Evolutionary conservation across 257 asterid genomes (phyloP).

Genomic region (Ehretia macrophylla): DNA sequence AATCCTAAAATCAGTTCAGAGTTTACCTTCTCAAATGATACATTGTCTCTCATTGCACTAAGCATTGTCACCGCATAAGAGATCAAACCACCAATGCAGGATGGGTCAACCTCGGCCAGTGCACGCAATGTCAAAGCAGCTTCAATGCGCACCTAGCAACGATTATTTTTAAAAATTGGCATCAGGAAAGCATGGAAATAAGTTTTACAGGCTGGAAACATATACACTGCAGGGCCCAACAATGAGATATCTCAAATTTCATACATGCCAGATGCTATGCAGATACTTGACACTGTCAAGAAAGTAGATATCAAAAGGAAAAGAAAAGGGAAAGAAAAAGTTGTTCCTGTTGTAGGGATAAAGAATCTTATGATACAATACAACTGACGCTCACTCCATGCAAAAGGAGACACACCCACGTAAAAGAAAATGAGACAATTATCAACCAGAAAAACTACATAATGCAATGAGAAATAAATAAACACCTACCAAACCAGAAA

Average conservation of each 20-base stretch:
- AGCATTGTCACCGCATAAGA: conserved; percentile 95
- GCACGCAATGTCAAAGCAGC: conserved; percentile 94
- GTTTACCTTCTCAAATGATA: conserved; percentile 80
- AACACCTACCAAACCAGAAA: background rate
- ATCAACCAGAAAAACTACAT: background rate
- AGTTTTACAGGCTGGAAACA: background rate
- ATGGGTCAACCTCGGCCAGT: conserved; percentile 94
- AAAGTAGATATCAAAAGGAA: too few relatives aligned
- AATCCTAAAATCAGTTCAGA: conserved; percentile 1
- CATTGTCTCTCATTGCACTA: conserved; percentile 74
- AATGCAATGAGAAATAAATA: background rate
- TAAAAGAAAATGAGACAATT: background rate
- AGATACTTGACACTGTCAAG: too few relatives aligned
- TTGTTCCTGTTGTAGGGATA: too few relatives aligned
- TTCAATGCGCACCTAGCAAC: conserved; percentile 86
- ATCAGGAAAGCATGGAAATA: conserved; percentile 18
- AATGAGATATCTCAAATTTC: too few relatives aligned
- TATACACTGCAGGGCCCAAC: too few relatives aligned
- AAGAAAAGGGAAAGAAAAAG: too few relatives aligned
- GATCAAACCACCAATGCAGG: conserved; percentile 92
- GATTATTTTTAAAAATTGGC: conserved; percentile 9
- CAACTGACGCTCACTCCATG: too few relatives aligned
- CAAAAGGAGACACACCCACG: too few relatives aligned
- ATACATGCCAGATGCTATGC: too few relatives aligned
- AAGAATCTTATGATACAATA: too few relatives aligned